phyloP scores from a whole-genome alignment of 331 rosid genomes.

The Rosa hybrid region DNA sequence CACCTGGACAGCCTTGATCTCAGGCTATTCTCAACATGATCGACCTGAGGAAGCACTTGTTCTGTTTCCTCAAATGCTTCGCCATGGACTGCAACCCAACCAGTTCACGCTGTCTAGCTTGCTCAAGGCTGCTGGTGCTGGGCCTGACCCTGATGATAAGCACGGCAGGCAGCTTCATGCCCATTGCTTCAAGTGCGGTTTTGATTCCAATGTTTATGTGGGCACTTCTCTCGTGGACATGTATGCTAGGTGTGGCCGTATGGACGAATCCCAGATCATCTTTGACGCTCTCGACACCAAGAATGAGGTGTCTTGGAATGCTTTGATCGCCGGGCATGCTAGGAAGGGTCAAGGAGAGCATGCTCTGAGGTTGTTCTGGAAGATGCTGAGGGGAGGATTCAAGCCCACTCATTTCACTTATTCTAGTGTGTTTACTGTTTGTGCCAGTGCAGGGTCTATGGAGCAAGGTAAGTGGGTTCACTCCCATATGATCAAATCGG shows the following conservation, averaged over 20 bases:
- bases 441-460: slow-evolving; percentile 65
- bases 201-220: slow-evolving; percentile 58
- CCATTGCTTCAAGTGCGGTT: slow-evolving; percentile 63
- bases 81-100: slow-evolving; percentile 52
- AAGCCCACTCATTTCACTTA: slow-evolving; percentile 69
- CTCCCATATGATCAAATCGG: slow-evolving; percentile 71
- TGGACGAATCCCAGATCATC: slow-evolving; percentile 53
- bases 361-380: slow-evolving; percentile 50
- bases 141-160: slow-evolving; percentile 26
- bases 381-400: slow-evolving; percentile 57
- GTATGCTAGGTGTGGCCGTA: slow-evolving; percentile 76
- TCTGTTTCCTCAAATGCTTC: slow-evolving; percentile 65
- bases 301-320: slow-evolving; percentile 90
- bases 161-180: slow-evolving; percentile 73
- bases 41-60: slow-evolving; percentile 49
- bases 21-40: slow-evolving; percentile 71
- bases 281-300: slow-evolving; percentile 51
- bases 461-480: slow-evolving; percentile 92
- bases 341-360: slow-evolving; percentile 64
- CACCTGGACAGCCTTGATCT: slow-evolving; percentile 77
- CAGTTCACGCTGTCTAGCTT: slow-evolving; percentile 78
- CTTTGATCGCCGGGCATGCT: slow-evolving; percentile 68
- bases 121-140: slow-evolving; percentile 60
- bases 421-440: slow-evolving; percentile 61
- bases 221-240: slow-evolving; percentile 84